phyloP scores from a whole-genome alignment of 768 basidiomycete genomes.

The Boletus edulis region DNA sequence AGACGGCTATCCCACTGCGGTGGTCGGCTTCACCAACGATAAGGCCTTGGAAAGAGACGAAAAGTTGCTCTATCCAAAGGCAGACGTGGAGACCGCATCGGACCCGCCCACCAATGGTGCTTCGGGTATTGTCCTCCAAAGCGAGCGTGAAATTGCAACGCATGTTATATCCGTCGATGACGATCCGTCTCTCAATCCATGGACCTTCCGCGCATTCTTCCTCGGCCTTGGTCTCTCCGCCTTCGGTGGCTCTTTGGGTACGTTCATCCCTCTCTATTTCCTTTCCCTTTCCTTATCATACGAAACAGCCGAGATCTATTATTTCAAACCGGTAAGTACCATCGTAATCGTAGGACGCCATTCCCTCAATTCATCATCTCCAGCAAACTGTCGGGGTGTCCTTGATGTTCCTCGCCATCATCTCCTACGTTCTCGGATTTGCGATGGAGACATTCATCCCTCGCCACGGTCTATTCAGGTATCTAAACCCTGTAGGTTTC shows the following conservation, averaged over 20 bases:
- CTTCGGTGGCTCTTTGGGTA: slow-evolving; percentile 51
- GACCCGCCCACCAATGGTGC: slow-evolving; percentile 2
- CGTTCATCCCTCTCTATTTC: neutral
- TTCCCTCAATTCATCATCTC: neutral
- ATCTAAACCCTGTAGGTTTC: slow-evolving; percentile 44
- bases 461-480: slow-evolving; percentile 42
- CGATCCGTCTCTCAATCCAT: slow-evolving; percentile 26
- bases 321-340: slow-evolving; percentile 50
- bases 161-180: slow-evolving; percentile 43
- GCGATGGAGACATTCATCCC: slow-evolving; percentile 46
- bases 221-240: slow-evolving; percentile 53
- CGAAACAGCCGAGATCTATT: slow-evolving; percentile 51
- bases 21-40: slow-evolving; percentile 5
- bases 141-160: slow-evolving; percentile 47
- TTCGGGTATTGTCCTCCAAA: slow-evolving; percentile 29
- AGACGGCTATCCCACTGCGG: neutral
- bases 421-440: slow-evolving; percentile 51
- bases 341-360: neutral
- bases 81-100: slow-evolving; percentile 32
- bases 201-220: slow-evolving; percentile 46
- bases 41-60: slow-evolving; percentile 7
- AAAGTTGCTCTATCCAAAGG: slow-evolving; percentile 21
- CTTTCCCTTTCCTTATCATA: neutral
- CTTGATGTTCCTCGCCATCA: slow-evolving; percentile 51
- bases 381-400: slow-evolving; percentile 54